These are phyloP conservation scores for Fusarium graminum DNA, from an alignment of 2,329 filamentous ascomycete species.

Conservation along the genomic window DNA sequence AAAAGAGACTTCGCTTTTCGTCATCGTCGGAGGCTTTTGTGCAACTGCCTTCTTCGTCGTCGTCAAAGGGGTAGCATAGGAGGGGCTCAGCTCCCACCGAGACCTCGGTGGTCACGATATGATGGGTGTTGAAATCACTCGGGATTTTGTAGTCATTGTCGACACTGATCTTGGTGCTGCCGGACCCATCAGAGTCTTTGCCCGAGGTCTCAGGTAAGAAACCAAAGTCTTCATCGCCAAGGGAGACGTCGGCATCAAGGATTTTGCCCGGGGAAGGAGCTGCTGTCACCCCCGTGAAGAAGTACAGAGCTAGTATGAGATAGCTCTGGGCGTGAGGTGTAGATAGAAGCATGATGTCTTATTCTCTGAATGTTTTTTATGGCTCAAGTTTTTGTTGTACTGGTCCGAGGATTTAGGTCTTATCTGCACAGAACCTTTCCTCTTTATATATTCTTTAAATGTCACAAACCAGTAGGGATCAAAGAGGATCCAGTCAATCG, in stretches of 20 bases:
- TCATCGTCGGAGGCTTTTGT: background rate
- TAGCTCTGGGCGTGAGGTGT: conserved; percentile 9
- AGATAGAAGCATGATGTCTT: conserved; percentile 31
- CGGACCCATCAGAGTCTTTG: background rate
- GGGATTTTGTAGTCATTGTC: conserved; percentile 15
- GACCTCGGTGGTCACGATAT: background rate
- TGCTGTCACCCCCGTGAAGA: conserved; percentile 6
- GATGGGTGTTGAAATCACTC: background rate
- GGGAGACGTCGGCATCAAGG: conserved; percentile 1
- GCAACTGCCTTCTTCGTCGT: background rate
- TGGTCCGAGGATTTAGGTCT: rapidly evolving
- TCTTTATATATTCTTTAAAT: background rate
- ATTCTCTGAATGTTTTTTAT: background rate
- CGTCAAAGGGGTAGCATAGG: background rate
- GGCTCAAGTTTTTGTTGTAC: background rate
- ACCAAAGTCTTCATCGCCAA: conserved; percentile 1
- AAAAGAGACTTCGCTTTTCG: conserved; percentile 1
- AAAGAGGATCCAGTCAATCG: background rate
- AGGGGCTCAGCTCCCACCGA: background rate
- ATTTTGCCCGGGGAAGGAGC: conserved; percentile 10
- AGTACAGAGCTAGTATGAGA: conserved; percentile 26
- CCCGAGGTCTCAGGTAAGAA: background rate
- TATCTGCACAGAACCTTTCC: too few relatives aligned
- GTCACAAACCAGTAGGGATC: background rate
- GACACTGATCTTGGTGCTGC: background rate